Base-by-base conservation (phyloP, 2,329 filamentous ascomycete genomes). In the Clonostachys sp. region DNA sequence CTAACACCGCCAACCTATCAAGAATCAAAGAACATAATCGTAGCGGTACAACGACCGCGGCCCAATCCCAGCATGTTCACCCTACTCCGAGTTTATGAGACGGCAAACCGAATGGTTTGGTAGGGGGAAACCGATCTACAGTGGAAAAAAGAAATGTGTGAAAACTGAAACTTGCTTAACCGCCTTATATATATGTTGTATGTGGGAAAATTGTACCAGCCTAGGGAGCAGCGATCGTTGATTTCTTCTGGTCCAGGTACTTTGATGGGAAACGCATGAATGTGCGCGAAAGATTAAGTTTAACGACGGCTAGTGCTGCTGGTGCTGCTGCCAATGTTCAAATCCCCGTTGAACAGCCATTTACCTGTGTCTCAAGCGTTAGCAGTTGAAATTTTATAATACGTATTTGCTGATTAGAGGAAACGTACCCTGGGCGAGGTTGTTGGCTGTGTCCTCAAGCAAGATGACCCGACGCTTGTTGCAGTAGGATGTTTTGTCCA, bases 401-500 rank as follows among this genome's bases (percentile, higher is more conserved):
- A 35, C 30, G 14, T 12, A 75, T 80, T 67, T 12, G 33, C 13
- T 14, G n/a, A 34, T 7, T 2, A 35, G 3, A 7, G 18, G 8
- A 4, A 16, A 48, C 53, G 36, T 77, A 94, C 92, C 87, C 62
- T 89, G 84, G 57, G 88, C 91, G 45, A 99, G 73, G 58, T 95
- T 96, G 55, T 96, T 87, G 1, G 94, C 94, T 3, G 94, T 97
- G 58, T 96, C 90, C 47, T 91, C 89, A 17, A 99, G 75, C 10
- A 99, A 66, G 53, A 97, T 96, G 20, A 96, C 78, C 41, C 94
- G 81, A 46, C 94, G 81, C 67, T 94, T 92, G 66, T 89, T 96
- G 72, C 95, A 99, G 66, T 99, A 99, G 0, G 91, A 83, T 5
- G 92, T 99, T 78, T 96, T 97, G 67, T 99, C 92, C 83, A 99